Percentiles rank a stretch among this genome's conserved stretches.
These are phyloP conservation scores for Exidia glandulosa DNA, from an alignment of 768 basidiomycete species.

Conservation along the genomic window DNA sequence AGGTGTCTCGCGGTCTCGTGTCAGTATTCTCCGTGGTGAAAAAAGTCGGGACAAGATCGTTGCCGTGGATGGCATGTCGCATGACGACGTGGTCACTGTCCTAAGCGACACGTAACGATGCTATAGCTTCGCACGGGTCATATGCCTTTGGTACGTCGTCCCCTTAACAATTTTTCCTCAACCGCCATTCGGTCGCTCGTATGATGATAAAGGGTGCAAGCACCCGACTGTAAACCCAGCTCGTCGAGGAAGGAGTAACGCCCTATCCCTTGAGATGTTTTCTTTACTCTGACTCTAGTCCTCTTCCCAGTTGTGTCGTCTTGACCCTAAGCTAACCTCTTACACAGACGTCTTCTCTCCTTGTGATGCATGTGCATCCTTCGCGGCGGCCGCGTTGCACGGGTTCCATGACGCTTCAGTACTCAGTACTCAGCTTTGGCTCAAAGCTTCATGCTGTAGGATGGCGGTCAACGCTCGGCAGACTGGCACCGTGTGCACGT, in stretches of 20 bases:
- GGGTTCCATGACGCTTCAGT: no score
- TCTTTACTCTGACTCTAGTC: background rate
- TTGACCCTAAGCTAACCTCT: no score
- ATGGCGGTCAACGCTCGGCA: no score
- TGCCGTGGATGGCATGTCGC: background rate
- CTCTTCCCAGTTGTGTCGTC: no score
- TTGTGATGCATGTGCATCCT: no score
- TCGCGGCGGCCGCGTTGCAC: no score
- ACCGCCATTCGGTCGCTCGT: no score
- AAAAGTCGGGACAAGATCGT: background rate
- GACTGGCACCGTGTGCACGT: no score
- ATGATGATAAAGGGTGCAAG: slow-evolving; percentile 1
- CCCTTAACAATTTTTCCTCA: no score
- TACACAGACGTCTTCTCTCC: no score
- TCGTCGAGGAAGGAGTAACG: slow-evolving; percentile 1
- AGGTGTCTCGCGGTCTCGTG: background rate
- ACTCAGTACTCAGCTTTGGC: no score
- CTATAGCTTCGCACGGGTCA: background rate
- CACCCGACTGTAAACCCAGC: background rate
- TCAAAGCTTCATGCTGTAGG: no score
- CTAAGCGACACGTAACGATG: background rate
- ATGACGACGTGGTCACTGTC: background rate
- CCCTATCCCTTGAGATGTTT: background rate
- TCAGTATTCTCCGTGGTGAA: background rate
- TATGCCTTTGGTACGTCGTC: background rate